These are phyloP conservation scores for Phytophthora capsici DNA, from an alignment of 352 stramenopile genomes.

Conservation along the genomic window DNA sequence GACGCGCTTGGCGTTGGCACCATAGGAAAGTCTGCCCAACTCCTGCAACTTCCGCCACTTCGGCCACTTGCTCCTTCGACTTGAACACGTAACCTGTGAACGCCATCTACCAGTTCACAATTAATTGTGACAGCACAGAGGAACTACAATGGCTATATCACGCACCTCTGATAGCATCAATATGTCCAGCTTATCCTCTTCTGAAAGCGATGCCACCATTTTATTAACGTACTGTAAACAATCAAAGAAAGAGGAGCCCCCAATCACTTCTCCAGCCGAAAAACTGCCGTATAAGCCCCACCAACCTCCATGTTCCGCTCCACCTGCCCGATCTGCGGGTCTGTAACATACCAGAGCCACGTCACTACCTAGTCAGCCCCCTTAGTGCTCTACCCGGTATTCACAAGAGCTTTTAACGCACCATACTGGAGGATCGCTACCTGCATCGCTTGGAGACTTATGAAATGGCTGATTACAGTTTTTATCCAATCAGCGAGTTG, in stretches of 20 bases:
- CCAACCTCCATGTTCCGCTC: constrained; percentile 73
- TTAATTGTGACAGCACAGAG: too few relatives aligned
- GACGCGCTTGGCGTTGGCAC: constrained; percentile 69
- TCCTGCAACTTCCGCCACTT: constrained; percentile 66
- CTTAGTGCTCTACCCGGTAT: too few relatives aligned
- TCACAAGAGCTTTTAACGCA: constrained; percentile 27
- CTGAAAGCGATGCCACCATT: constrained; percentile 63
- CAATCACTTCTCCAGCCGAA: background rate
- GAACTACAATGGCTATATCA: too few relatives aligned
- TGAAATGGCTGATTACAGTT: background rate
- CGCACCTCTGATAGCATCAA: constrained; percentile 82
- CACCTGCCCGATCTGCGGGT: constrained; percentile 72
- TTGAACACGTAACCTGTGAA: constrained; percentile 87
- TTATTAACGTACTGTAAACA: constrained; percentile 55
- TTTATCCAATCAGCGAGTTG: constrained; percentile 38
- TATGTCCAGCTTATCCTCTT: constrained; percentile 62
- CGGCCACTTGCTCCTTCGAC: constrained; percentile 54
- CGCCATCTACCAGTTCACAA: constrained; percentile 54
- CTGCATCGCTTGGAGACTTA: constrained; percentile 43
- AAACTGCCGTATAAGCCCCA: background rate
- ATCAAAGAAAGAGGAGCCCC: background rate
- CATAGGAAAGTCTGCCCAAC: constrained; percentile 67
- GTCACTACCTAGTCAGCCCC: too few relatives aligned
- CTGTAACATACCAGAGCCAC: constrained; percentile 27
- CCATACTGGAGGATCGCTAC: constrained; percentile 85